Evolutionary conservation across 148 eudicot species (phyloP), one percentile per base, ranked within the genome.

Genomic region (Fagopyrum homotropicum): DNA sequence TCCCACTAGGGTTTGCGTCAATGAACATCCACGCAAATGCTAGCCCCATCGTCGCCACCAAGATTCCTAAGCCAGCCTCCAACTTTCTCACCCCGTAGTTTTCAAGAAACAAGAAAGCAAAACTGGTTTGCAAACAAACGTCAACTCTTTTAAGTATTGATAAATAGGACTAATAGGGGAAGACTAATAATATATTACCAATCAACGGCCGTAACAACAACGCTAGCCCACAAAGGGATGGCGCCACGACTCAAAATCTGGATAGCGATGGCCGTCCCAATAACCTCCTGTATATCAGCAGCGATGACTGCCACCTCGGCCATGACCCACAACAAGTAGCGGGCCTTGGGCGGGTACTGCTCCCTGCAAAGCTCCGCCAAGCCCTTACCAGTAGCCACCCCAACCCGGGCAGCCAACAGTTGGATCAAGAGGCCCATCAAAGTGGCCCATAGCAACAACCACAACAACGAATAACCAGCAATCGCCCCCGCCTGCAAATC

Each of bases 1-100:
- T 79, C 55, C 82, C 90, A 56, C 84, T 91, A 16, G 98, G 98
- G 69, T 86, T 81, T 10, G 97, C 82, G 46, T 94, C 95, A 35
- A 80, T 82, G 75, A 94, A 91, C 93, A 91, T 89, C 82, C 91
- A 94, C 1, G 98, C 97, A 77, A 94, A 94, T 11, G 98, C 83
- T 43, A 91, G 75, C 7, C 85, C 98, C 98, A 94, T 94, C 4
- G 91, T 83, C 45, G 87, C 81, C 46, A 91, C 85, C 63, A 94
- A 83, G 73, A 85, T 73, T 57, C 93, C 97, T 77, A 94, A 87
- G 19, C 85, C 88, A 54, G 87, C 95, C 84, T 94, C 98, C 88
- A 94, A 77, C 82, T 89, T 94, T 80, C 98, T 83, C 82, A 94
- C 85, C 72, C 97, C 97, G 52, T 93, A 91, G 79, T 84, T 91